phyloP scores from a whole-genome alignment of 148 eudicot genomes.

The Camellia sinensis region DNA sequence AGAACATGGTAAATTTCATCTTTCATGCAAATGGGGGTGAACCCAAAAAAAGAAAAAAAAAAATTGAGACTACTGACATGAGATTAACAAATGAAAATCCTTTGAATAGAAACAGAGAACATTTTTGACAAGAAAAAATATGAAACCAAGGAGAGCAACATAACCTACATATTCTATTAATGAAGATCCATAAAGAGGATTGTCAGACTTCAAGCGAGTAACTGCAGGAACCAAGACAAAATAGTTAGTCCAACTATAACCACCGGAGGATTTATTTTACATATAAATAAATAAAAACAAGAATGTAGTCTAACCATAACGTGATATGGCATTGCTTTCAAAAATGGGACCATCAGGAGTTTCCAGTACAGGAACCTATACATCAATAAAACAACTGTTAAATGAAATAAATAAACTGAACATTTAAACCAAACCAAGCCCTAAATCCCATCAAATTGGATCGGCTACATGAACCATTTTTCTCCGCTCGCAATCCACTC shows the following conservation, averaged over 20 bases:
- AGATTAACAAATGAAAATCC: not conserved
- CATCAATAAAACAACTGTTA: not conserved
- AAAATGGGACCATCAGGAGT: slow-evolving; percentile 71
- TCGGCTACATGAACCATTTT: no score
- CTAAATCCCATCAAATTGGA: no score
- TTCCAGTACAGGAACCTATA: slow-evolving; percentile 67
- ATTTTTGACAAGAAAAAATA: not conserved
- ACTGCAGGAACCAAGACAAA: slow-evolving; percentile 33
- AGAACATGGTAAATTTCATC: not conserved
- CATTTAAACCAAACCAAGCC: not conserved
- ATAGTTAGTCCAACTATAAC: not conserved
- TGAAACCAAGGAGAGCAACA: not conserved
- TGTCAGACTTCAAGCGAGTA: slow-evolving; percentile 43
- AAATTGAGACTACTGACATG: not conserved
- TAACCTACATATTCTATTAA: slow-evolving; percentile 47
- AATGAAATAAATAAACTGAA: not conserved
- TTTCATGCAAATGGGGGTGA: not conserved
- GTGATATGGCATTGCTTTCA: slow-evolving; percentile 80
- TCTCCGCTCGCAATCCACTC: no score
- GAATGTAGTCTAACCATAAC: slow-evolving; percentile 45
- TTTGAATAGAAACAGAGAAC: not conserved
- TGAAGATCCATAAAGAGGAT: slow-evolving; percentile 47
- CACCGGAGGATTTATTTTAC: not conserved
- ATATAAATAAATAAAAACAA: not conserved
- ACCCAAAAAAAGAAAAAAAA: not conserved